Conservation (phyloP, 1,284 basidiomycete species). For the Pulchroboletus neoregius region DNA sequence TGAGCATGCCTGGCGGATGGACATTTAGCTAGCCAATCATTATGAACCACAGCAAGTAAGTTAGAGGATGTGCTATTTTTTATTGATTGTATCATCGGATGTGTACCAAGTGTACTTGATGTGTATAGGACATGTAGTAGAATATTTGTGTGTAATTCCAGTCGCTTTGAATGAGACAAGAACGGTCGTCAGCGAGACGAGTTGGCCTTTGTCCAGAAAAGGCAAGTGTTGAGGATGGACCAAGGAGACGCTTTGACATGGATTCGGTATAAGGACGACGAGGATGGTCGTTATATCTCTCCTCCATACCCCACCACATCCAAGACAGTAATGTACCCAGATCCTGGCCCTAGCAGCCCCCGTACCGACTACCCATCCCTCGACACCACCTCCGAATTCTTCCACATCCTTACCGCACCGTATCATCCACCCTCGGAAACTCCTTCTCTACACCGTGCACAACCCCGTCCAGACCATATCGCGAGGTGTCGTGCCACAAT, state of each 20-base stretch:
- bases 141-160: constrained; percentile 12
- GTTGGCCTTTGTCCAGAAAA: constrained; percentile 32
- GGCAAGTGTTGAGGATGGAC: constrained; percentile 33
- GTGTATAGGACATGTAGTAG: constrained; percentile 17
- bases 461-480: constrained; percentile 19
- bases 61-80: constrained; percentile 3
- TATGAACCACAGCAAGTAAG: background rate
- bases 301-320: constrained; percentile 1
- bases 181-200: constrained; percentile 19
- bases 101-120: constrained; percentile 18
- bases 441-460: constrained; percentile 9
- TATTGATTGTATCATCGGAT: constrained; percentile 22
- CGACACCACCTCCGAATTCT: constrained; percentile 30
- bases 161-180: constrained; percentile 15
- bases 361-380: constrained; percentile 8
- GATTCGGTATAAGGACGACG: constrained; percentile 26
- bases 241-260: constrained; percentile 31
- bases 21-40: constrained; percentile 18
- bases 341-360: constrained; percentile 20
- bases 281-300: constrained; percentile 10
- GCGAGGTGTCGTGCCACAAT: constrained; percentile 28
- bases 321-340: constrained; percentile 17
- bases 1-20: constrained; percentile 39
- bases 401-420: constrained; percentile 30
- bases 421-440: constrained; percentile 16